Evolutionary conservation across 306 rosid species (phyloP).

Genomic region (Clitoria ternatea): DNA sequence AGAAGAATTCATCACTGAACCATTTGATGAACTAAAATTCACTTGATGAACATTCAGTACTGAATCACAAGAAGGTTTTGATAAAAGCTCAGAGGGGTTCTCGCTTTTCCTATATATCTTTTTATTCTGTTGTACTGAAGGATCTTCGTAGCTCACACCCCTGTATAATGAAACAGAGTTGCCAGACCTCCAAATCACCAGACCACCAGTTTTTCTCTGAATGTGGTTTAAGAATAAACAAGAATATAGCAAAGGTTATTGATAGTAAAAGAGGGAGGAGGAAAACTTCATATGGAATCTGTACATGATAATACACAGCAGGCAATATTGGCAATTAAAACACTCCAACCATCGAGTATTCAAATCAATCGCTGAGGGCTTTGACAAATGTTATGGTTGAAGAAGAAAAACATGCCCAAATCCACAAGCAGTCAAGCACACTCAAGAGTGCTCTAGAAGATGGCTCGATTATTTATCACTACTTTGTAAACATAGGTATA

Average conservation of each 20-base stretch:
- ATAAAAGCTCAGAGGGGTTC: constrained; percentile 31
- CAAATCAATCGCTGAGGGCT: not conserved
- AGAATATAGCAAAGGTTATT: constrained; percentile 7
- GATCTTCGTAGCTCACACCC: constrained; percentile 90
- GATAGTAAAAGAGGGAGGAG: not conserved
- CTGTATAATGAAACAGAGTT: constrained; percentile 87
- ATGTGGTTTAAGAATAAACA: constrained; percentile 26
- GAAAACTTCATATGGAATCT: not conserved
- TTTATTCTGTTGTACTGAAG: constrained; percentile 56
- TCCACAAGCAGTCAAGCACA: not conserved
- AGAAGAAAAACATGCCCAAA: not conserved
- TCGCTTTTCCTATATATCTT: constrained; percentile 40
- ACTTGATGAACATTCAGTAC: no score
- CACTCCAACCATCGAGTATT: not conserved
- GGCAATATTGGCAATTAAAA: not conserved
- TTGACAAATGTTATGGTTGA: not conserved
- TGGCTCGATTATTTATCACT: not conserved
- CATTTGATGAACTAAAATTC: no score
- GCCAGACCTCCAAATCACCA: constrained; percentile 98
- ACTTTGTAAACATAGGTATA: not conserved
- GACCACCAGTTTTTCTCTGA: constrained; percentile 97
- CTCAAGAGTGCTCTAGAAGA: not conserved
- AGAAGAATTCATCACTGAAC: constrained; percentile 31
- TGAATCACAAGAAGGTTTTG: constrained; percentile 29
- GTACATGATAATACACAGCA: not conserved